Evolutionary conservation across 176 grass and related monocot genomes (phyloP), one percentile per base, ranked within the genome.

Genomic region (Ananas comosus): DNA sequence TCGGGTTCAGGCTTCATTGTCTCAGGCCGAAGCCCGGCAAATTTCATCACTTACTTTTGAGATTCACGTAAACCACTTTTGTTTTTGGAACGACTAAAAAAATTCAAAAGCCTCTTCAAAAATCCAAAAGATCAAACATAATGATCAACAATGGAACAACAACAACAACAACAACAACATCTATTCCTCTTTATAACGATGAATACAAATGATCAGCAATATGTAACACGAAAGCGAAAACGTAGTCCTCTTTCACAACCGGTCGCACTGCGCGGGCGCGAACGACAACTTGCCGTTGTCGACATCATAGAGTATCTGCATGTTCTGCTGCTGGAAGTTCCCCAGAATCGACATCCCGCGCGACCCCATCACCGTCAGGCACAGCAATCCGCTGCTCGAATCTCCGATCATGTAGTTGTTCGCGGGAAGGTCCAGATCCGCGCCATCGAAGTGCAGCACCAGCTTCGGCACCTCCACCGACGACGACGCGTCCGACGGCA

Each of bases 281-380:
- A 87, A 87, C 17, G 80, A 80, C 27, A 87, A n/a, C 11, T 79
- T 12, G 76, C 76, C 82, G 80, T 87, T 83, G 12, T 67, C 51
- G n/a, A 80, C 3, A 75, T 90, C 83, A 47, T 90, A 90, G 51
- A 83, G 68, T 48, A 90, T 64, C 47, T 83, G 80, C 22, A 75
- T 63, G 68, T 86, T 90, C 72, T 90, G 83, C 80, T 90, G 87
- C 70, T 86, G 77, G 64, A 75, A 86, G 71, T 86, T 90, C 64
- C 87, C 83, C 14, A 86, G 78, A 10, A 49, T 11, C 1, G 64
- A 1, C 13, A 0, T 28, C 18, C 33, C 27, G 9, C 11, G 18
- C 19, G 48, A 57, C 0, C 0, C 0, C 48, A 90, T 56, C 0
- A 61, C 1, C 16, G 56, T 61, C 11, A 90, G 10, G 65, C 87